Conservation (phyloP, 768 basidiomycete genomes). For the Russula ochroleuca region DNA sequence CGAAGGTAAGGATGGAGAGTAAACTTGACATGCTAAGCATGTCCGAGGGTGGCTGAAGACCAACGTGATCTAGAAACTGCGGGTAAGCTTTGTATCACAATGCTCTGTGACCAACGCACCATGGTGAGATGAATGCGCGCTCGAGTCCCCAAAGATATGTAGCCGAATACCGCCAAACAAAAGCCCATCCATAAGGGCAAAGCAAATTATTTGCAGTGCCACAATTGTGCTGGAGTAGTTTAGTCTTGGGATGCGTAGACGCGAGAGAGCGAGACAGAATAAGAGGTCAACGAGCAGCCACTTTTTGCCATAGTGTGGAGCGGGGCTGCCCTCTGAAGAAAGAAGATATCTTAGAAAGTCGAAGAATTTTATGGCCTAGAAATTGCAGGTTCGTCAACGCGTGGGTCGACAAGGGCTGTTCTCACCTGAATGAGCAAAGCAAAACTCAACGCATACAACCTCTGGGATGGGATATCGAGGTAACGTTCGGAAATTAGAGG, state of each 20-base stretch:
- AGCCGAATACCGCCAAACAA: slow-evolving; percentile 69
- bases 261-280: slow-evolving; percentile 53
- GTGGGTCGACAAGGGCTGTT: background rate
- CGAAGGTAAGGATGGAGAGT: slow-evolving; percentile 48
- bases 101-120: slow-evolving; percentile 23
- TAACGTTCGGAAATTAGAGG: slow-evolving; percentile 71
- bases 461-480: slow-evolving; percentile 72
- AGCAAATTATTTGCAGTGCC: slow-evolving; percentile 52
- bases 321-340: slow-evolving; percentile 39
- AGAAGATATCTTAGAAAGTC: slow-evolving; percentile 60
- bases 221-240: slow-evolving; percentile 62
- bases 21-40: slow-evolving; percentile 48
- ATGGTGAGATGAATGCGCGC: slow-evolving; percentile 18
- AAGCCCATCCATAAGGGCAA: slow-evolving; percentile 64
- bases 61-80: slow-evolving; percentile 22
- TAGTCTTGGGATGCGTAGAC: slow-evolving; percentile 70
- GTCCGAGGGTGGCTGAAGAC: slow-evolving; percentile 24
- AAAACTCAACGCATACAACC: slow-evolving; percentile 72
- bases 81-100: slow-evolving; percentile 19
- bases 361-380: slow-evolving; percentile 68
- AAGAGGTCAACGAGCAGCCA: slow-evolving; percentile 70
- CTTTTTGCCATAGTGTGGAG: slow-evolving; percentile 49
- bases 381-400: background rate
- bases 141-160: slow-evolving; percentile 40
- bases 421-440: slow-evolving; percentile 73